Base-by-base conservation (phyloP, 768 basidiomycete species). In the Rhodocollybia butyracea region DNA sequence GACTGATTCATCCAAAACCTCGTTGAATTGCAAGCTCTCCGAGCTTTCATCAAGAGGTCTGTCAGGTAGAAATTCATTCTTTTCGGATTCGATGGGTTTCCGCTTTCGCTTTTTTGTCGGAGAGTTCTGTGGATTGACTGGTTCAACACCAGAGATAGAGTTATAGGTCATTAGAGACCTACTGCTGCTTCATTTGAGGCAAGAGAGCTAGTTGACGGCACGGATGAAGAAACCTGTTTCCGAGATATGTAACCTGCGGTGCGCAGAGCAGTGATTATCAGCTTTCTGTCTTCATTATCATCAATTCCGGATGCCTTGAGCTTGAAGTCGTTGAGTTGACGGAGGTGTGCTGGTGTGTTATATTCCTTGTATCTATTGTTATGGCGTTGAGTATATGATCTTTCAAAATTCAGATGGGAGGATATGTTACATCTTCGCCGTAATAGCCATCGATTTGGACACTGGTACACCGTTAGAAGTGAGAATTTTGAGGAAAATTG, bases 321-420 rank as follows among this genome's bases (percentile, higher is more conserved):
- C 62, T 83, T 84, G 12, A 72, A 58, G 48, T 90, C 82, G 27
- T 79, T 83, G 31, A 94, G 71, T 51, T 75, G 73, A 2, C 71
- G 67, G 8, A 94, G 78, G 59, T 77, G 74, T 17, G 76, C 67
- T 4, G 82, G 77, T 0, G 89, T 87, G 61, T 84, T 86, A 64
- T 77, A 79, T 22, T 82, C 75, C 63, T 88, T 90, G 70, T 89
- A 92, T 59, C 90, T 92, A 67, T 42, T n/a, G n/a, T n/a, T n/a
- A n/a, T n/a, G n/a, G n/a, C n/a, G n/a, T n/a, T n/a, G n/a, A n/a
- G n/a, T n/a, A n/a, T n/a, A n/a, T n/a, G n/a, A n/a, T n/a, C n/a
- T n/a, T n/a, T n/a, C n/a, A n/a, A n/a, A n/a, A n/a, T n/a, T n/a
- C n/a, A n/a, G n/a, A n/a, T n/a, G n/a, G n/a, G n/a, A n/a, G n/a